Conservation (phyloP, 2,329 filamentous ascomycete genomes). For the Hypomyces rosellus region DNA sequence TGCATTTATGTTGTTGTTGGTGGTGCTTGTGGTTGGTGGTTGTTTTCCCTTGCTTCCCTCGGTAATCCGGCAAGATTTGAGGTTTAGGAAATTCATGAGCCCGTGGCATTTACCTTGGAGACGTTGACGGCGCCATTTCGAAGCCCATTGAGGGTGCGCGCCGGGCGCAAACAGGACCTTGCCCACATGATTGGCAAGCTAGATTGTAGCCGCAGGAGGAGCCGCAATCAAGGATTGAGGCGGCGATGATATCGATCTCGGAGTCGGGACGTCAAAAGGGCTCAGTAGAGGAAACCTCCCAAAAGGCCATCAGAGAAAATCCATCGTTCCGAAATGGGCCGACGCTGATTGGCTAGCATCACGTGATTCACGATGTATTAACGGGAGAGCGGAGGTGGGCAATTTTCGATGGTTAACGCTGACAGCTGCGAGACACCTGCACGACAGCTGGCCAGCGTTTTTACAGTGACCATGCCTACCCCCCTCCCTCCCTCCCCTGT, state of each 20-base stretch:
- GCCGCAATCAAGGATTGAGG: constrained; percentile 29
- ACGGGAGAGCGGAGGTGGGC: constrained; percentile 1
- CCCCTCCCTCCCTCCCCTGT: not conserved
- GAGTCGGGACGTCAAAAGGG: constrained; percentile 32
- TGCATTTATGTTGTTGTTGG: constrained; percentile 13
- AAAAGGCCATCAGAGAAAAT: constrained; percentile 34
- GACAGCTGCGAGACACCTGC: constrained; percentile 2
- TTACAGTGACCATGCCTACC: not conserved
- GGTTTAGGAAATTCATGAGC: constrained; percentile 22
- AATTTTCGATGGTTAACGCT: not conserved
- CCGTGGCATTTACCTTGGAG: constrained; percentile 60
- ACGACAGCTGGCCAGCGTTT: not conserved
- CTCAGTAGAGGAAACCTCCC: constrained; percentile 28
- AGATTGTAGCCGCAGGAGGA: constrained; percentile 31
- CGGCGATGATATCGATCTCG: constrained; percentile 34
- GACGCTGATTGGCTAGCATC: constrained; percentile 35
- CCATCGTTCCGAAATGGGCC: constrained; percentile 38
- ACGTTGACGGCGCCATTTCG: constrained; percentile 66
- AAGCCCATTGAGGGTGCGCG: constrained; percentile 76
- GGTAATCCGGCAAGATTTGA: constrained; percentile 23
- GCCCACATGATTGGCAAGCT: constrained; percentile 73
- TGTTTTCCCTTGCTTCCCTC: constrained; percentile 22
- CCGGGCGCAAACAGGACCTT: constrained; percentile 82
- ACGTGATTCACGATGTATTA: constrained; percentile 23
- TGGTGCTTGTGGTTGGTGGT: constrained; percentile 17